Evolutionary conservation across 495 filamentous ascomycete species (phyloP), one percentile per base, ranked within the genome.

Genomic region (Aspergillus funiculosus): DNA sequence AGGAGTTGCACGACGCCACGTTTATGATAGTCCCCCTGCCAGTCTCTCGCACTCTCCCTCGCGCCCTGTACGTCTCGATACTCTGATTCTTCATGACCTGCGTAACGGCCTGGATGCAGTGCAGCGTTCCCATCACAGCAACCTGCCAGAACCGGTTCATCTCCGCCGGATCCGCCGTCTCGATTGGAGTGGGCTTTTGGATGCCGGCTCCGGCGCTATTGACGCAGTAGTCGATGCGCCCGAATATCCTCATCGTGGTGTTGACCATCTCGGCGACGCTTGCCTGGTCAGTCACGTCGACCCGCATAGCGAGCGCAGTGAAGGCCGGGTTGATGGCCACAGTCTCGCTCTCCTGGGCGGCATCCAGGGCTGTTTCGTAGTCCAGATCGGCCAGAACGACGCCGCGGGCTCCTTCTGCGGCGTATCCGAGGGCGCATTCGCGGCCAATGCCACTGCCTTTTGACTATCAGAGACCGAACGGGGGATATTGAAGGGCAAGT

Each of bases 151-250:
- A 1, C 10, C 19, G 14, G 17, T 34, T 6, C 11, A 3, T 2
- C 8, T 1, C 13, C 25, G 1, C 10, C 6, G 6, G 9, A 7
- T 19, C 24, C 2, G 13, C 25, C 39, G 14, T 26, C 6, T 6
- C 15, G 6, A 6, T 18, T 15, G 25, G 15, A 2, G 11, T 2
- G 5, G 13, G 22, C 6, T 4, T 20, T 26, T 25, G 18, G 10
- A 5, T 8, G 1, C 22, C 24, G 13, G 15, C 11, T 1, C 47
- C 61, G 18, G 31, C 30, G 22, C 47, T 10, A 39, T 58, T 25
- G 45, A 48, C 38, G 18, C 29, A 42, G 25, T 48, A 48, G 38
- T 48, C 38, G 37, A 48, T 42, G 3, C 46, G 38, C 1, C 46
- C 46, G 20, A 48, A 42, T 1, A 25, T 5, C 13, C 39, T 32